These are phyloP conservation scores for Tetratostichococcus sp. DNA, from an alignment of 139 green algal genomes.

Conservation along the genomic window DNA sequence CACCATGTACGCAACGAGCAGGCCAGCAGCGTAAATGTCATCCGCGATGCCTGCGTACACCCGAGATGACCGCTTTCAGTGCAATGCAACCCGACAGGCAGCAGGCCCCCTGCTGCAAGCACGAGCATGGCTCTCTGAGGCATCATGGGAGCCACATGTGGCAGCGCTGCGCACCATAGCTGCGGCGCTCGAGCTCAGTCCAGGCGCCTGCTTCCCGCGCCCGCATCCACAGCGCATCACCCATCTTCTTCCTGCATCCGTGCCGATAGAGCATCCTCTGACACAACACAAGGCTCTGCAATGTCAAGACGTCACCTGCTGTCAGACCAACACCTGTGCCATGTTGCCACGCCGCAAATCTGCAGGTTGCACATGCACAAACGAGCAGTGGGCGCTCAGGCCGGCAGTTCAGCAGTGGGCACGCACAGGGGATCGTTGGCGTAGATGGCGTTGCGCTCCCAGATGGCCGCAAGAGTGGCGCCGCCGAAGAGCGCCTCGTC, in stretches of 20 bases:
- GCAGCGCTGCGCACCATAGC: slow-evolving; percentile 17
- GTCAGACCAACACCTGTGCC: too few relatives aligned
- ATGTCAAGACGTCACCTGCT: too few relatives aligned
- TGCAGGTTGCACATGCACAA: neutral
- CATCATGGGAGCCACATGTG: too few relatives aligned
- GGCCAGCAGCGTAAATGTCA: slow-evolving; percentile 49
- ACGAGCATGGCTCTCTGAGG: too few relatives aligned
- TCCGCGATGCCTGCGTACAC: slow-evolving; percentile 45
- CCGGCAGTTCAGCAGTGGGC: too few relatives aligned
- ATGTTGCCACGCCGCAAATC: too few relatives aligned
- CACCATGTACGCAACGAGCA: slow-evolving; percentile 55
- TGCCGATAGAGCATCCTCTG: too few relatives aligned
- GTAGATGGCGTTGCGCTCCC: slow-evolving; percentile 21
- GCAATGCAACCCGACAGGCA: too few relatives aligned
- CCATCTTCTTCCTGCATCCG: slow-evolving; percentile 22
- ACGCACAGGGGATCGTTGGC: slow-evolving; percentile 3
- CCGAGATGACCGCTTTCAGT: too few relatives aligned
- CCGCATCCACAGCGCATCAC: slow-evolving; percentile 33
- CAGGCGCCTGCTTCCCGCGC: slow-evolving; percentile 33
- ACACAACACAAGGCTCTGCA: neutral
- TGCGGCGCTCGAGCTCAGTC: slow-evolving; percentile 25
- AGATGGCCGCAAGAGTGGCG: slow-evolving; percentile 34
- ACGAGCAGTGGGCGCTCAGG: too few relatives aligned
- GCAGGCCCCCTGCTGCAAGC: too few relatives aligned
- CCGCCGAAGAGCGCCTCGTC: slow-evolving; percentile 18